These are phyloP conservation scores for Fusarium compactum DNA, from an alignment of 2,329 filamentous ascomycete species.

Conservation along the genomic window DNA sequence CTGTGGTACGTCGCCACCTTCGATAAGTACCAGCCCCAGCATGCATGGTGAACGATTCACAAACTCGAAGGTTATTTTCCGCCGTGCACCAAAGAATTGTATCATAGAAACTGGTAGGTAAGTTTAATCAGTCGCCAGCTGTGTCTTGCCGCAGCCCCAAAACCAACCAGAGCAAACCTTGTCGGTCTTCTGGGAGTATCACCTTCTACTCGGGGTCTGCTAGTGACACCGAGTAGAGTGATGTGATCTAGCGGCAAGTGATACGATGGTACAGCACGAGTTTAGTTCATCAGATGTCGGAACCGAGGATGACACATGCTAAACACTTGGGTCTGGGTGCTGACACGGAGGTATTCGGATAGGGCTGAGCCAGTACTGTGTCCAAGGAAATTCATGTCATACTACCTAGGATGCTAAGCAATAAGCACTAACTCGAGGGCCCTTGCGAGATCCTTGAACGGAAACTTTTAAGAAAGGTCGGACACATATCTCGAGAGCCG, in stretches of 20 bases:
- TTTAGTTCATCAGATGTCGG: background rate
- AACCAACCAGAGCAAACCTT: background rate
- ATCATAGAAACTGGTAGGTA: no score
- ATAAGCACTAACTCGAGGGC: background rate
- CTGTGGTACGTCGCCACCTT: no score
- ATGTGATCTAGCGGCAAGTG: background rate
- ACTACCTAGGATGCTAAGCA: accelerated
- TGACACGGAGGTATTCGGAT: background rate
- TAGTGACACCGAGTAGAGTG: no score
- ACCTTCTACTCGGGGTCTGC: no score
- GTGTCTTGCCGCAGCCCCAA: background rate
- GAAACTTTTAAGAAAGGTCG: background rate
- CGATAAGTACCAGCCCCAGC: no score
- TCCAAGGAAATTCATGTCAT: accelerated
- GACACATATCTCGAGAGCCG: background rate
- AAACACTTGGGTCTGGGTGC: background rate
- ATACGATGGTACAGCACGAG: no score
- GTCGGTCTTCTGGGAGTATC: background rate
- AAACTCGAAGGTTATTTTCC: no score
- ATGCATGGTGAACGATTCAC: no score
- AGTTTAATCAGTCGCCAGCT: no score
- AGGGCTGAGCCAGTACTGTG: background rate
- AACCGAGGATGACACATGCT: no score
- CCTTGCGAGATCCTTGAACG: background rate
- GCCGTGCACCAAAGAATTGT: no score